phyloP scores from a whole-genome alignment of 768 basidiomycete genomes.

The Phaffia tasmanica region DNA sequence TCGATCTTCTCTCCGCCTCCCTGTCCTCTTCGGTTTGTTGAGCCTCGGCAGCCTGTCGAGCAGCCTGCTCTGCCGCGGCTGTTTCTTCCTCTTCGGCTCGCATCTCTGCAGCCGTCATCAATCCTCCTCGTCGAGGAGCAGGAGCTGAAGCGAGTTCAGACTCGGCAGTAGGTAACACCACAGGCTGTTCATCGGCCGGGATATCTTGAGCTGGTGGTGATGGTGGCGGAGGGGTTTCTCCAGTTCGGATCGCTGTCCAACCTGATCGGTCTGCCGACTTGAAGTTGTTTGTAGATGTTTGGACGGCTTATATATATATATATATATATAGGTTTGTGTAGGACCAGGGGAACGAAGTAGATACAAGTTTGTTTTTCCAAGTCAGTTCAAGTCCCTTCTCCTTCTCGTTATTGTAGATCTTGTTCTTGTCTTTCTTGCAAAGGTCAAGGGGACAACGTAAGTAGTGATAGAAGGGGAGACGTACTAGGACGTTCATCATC shows the following conservation, averaged over 20 bases:
- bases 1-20: constrained; percentile 40
- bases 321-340: background rate
- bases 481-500: constrained; percentile 54
- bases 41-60: constrained; percentile 31
- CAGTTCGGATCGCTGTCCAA: constrained; percentile 21
- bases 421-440: too few relatives aligned
- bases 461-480: background rate
- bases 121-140: constrained; percentile 47
- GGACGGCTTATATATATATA: constrained; percentile 5
- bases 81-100: constrained; percentile 46
- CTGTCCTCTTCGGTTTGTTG: constrained; percentile 27
- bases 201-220: constrained; percentile 43
- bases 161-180: constrained; percentile 38
- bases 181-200: constrained; percentile 57
- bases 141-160: background rate
- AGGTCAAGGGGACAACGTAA: background rate
- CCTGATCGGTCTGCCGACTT: constrained; percentile 9
- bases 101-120: constrained; percentile 64
- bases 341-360: background rate
- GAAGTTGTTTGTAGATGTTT: constrained; percentile 16
- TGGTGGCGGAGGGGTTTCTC: constrained; percentile 34
- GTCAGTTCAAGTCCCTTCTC: background rate
- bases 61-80: constrained; percentile 33
- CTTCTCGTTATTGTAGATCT: too few relatives aligned
- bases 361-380: background rate